These are phyloP conservation scores for Trichoderma hamatum DNA, from an alignment of 2,329 filamentous ascomycete genomes.

Conservation along the genomic window DNA sequence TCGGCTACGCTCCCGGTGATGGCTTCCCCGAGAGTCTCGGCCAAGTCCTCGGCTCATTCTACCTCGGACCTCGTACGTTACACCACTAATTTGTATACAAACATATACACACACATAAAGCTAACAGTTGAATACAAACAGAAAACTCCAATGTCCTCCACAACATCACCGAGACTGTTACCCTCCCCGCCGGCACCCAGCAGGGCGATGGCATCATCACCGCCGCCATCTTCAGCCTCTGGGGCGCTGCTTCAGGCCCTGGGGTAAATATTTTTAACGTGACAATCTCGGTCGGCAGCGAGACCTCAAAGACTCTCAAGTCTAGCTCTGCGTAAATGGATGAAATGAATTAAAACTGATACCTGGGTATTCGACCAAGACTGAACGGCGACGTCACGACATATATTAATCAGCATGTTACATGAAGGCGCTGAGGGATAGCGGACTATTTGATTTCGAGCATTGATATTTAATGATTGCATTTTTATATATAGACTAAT, in stretches of 20 bases:
- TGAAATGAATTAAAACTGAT: neutral
- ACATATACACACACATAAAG: neutral
- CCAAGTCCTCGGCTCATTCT: slow-evolving; percentile 35
- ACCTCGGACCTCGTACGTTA: slow-evolving; percentile 43
- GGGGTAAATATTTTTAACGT: slow-evolving; percentile 35
- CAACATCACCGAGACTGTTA: slow-evolving; percentile 35
- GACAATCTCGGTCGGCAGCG: slow-evolving; percentile 34
- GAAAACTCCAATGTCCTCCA: slow-evolving; percentile 35
- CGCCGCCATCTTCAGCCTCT: slow-evolving; percentile 37
- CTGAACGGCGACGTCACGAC: neutral
- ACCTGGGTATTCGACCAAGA: too few relatives aligned
- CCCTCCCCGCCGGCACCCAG: slow-evolving; percentile 32
- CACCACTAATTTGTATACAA: neutral
- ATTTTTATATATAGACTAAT: neutral
- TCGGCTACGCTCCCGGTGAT: slow-evolving; percentile 40
- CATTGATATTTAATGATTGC: neutral
- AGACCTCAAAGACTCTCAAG: slow-evolving; percentile 33
- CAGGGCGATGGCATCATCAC: slow-evolving; percentile 34
- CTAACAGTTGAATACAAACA: neutral
- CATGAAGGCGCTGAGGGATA: neutral
- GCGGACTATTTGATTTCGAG: neutral
- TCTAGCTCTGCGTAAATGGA: slow-evolving; percentile 23
- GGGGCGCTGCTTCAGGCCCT: slow-evolving; percentile 33
- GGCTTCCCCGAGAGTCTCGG: slow-evolving; percentile 39
- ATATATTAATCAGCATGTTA: neutral